Percentiles rank a stretch among this genome's conserved stretches.
phyloP scores from a whole-genome alignment of 129 eudicot genomes.

The Artemisia tridentata region DNA sequence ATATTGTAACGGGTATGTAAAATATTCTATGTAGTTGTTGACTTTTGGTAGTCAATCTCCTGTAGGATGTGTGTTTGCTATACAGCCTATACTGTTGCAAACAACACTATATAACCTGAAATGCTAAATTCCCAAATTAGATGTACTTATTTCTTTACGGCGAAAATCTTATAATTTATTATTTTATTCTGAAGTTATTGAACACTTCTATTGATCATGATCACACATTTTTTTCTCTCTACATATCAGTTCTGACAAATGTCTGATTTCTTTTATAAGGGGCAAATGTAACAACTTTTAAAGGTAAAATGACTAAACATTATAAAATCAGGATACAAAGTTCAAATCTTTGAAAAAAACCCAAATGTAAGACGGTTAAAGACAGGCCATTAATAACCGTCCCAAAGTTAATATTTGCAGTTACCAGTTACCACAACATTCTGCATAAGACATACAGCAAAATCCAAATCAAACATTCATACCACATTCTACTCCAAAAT shows the following conservation, averaged over 20 bases:
- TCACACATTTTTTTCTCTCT: background rate
- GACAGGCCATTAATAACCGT: constrained; percentile 5
- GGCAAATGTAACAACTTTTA: background rate
- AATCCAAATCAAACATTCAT: background rate
- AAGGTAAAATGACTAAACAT: constrained; percentile 1
- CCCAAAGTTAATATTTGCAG: constrained; percentile 21
- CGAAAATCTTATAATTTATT: background rate
- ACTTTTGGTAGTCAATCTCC: constrained; percentile 14
- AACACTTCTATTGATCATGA: background rate
- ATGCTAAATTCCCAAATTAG: background rate
- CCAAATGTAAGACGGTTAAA: background rate
- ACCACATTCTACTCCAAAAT: background rate
- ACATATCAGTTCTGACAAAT: background rate
- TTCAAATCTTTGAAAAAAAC: background rate
- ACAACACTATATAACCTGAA: background rate
- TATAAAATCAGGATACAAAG: background rate
- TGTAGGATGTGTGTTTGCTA: constrained; percentile 16
- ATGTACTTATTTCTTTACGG: background rate
- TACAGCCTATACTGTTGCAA: background rate
- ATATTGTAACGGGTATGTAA: constrained; percentile 11
- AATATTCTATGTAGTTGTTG: constrained; percentile 18
- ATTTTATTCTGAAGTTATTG: background rate
- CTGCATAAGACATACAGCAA: constrained; percentile 7
- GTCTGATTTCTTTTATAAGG: background rate
- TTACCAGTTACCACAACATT: constrained; percentile 27